Conservation (phyloP, 2,329 filamentous ascomycete species). For the Mycosphaerella sp. region DNA sequence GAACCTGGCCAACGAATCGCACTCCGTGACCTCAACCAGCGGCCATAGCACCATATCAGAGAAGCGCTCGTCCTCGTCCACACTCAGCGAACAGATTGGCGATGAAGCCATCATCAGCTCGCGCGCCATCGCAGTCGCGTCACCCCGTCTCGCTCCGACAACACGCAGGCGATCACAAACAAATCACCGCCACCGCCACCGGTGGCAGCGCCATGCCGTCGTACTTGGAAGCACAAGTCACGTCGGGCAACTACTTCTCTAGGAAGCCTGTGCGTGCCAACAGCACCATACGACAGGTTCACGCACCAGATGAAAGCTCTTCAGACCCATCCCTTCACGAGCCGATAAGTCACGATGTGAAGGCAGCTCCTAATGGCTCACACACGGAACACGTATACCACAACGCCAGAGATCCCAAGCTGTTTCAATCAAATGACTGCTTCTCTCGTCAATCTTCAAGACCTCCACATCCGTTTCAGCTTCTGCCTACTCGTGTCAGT, state of each 20-base stretch:
- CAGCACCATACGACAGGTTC: background rate
- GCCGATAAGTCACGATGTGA: background rate
- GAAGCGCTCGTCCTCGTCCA: background rate
- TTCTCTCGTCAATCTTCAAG: background rate
- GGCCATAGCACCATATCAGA: background rate
- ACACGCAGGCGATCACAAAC: background rate
- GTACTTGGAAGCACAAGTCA: background rate
- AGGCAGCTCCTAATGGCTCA: background rate
- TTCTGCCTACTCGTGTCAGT: slow-evolving; percentile 3
- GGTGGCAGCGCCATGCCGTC: background rate
- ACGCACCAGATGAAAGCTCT: background rate
- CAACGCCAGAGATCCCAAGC: background rate
- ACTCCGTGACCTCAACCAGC: background rate
- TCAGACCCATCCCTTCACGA: background rate
- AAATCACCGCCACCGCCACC: background rate
- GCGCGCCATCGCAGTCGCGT: background rate
- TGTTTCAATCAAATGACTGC: background rate
- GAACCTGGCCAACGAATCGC: background rate
- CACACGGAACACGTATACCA: background rate
- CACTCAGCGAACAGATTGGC: background rate
- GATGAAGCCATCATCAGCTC: background rate
- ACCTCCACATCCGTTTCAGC: background rate
- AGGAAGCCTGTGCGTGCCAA: background rate
- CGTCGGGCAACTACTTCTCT: background rate
- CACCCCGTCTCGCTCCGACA: background rate